Evolutionary conservation across 768 basidiomycete species (phyloP).

Genomic region (Neoboletus magnificus): DNA sequence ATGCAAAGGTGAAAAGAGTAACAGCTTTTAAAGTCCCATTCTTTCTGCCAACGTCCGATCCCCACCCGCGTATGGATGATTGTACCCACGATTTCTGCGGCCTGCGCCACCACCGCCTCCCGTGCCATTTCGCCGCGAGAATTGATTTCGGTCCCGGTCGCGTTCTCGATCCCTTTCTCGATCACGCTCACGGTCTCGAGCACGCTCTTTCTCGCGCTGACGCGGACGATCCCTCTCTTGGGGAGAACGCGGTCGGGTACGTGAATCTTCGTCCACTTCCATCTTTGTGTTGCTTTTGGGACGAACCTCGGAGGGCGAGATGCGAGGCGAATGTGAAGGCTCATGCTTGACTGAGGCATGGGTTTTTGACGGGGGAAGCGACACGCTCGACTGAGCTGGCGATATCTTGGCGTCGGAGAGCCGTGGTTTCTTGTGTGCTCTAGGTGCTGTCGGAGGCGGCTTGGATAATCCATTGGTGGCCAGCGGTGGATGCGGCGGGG

Average conservation of each 20-base stretch:
- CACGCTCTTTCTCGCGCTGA: slow-evolving; percentile 36
- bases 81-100: slow-evolving; percentile 38
- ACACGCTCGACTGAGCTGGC: slow-evolving; percentile 31
- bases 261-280: slow-evolving; percentile 56
- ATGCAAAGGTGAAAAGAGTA: slow-evolving; percentile 17
- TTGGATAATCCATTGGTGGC: slow-evolving; percentile 40
- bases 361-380: slow-evolving; percentile 28
- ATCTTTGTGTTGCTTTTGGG: slow-evolving; percentile 38
- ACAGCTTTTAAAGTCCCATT: slow-evolving; percentile 61
- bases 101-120: slow-evolving; percentile 37
- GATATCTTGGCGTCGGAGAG: slow-evolving; percentile 51
- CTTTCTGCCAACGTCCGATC: slow-evolving; percentile 86
- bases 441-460: slow-evolving; percentile 72
- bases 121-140: slow-evolving; percentile 42
- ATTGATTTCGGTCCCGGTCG: slow-evolving; percentile 38
- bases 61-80: slow-evolving; percentile 34
- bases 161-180: slow-evolving; percentile 36
- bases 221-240: slow-evolving; percentile 41
- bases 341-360: slow-evolving; percentile 23
- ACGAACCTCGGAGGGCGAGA: slow-evolving; percentile 27
- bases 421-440: slow-evolving; percentile 77
- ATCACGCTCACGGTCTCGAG: slow-evolving; percentile 34
- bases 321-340: slow-evolving; percentile 29
- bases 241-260: slow-evolving; percentile 42
- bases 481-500: slow-evolving; percentile 27